Conservation (phyloP, 176 grass and related monocot genomes). For the Triticum monococcum region DNA sequence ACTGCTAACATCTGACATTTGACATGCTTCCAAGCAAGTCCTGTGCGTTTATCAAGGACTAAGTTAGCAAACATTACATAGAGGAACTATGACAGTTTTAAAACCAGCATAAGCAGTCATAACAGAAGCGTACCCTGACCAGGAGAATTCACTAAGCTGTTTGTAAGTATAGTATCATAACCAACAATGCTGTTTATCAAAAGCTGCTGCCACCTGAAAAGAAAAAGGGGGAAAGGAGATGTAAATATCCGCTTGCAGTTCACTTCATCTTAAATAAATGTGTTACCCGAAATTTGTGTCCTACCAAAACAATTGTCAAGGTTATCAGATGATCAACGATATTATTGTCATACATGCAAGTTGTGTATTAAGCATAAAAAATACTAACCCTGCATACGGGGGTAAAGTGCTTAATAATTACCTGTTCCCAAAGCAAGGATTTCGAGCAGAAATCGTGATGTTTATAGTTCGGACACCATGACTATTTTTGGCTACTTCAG, state of each 20-base stretch:
- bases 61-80: background rate
- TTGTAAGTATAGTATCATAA: constrained; percentile 98
- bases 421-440: constrained; percentile 97
- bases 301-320: background rate
- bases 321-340: background rate
- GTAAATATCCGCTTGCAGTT: background rate
- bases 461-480: constrained; percentile 80
- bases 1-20: background rate
- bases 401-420: constrained; percentile 24
- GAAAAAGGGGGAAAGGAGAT: background rate
- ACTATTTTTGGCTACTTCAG: constrained; percentile 82
- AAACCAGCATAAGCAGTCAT: background rate
- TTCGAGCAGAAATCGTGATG: constrained; percentile 84
- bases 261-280: background rate
- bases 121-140: constrained; percentile 66
- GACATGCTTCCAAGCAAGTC: constrained; percentile 29
- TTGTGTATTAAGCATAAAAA: background rate
- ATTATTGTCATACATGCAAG: background rate
- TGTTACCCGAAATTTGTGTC: background rate
- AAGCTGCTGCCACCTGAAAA: constrained; percentile 97
- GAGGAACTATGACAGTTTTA: constrained; percentile 17
- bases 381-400: too few species aligned
- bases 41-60: background rate
- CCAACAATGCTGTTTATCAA: constrained; percentile 97
- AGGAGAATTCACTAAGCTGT: constrained; percentile 92